Evolutionary conservation across 2,329 filamentous ascomycete genomes (phyloP).

Genomic region (Myriosclerotinia duriaeana): DNA sequence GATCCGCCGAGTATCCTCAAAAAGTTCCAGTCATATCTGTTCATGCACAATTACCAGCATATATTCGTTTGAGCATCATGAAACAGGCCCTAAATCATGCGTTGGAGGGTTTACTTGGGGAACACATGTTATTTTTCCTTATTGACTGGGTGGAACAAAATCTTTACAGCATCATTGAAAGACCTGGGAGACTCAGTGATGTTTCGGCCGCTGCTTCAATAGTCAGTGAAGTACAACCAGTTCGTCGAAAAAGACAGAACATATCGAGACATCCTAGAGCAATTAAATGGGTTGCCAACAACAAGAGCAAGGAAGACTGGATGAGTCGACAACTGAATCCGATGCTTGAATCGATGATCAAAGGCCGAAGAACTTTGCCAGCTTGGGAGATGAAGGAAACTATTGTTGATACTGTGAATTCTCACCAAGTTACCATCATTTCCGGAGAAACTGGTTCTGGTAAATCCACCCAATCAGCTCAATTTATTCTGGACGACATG

Average conservation of each 20-base stretch:
- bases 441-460: conserved; percentile 96
- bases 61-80: conserved; percentile 87
- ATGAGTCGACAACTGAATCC: conserved; percentile 62
- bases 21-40: conserved; percentile 68
- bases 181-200: conserved; percentile 79
- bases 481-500: conserved; percentile 91
- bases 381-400: conserved; percentile 81
- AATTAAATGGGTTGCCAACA: conserved; percentile 63
- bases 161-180: conserved; percentile 76
- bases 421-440: conserved; percentile 89
- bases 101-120: conserved; percentile 68
- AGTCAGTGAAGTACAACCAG: conserved; percentile 50
- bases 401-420: conserved; percentile 72
- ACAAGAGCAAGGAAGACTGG: conserved; percentile 67
- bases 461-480: conserved; percentile 94
- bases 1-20: conserved; percentile 71
- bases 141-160: conserved; percentile 90
- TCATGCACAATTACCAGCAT: conserved; percentile 73
- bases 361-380: conserved; percentile 70
- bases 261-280: conserved; percentile 52
- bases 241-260: conserved; percentile 36
- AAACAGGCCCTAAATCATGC: conserved; percentile 74
- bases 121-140: conserved; percentile 88
- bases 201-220: conserved; percentile 77
- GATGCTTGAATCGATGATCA: conserved; percentile 72